Evolutionary conservation across 805 yeast species (phyloP).

Genomic region (Naumovozyma castellii): DNA sequence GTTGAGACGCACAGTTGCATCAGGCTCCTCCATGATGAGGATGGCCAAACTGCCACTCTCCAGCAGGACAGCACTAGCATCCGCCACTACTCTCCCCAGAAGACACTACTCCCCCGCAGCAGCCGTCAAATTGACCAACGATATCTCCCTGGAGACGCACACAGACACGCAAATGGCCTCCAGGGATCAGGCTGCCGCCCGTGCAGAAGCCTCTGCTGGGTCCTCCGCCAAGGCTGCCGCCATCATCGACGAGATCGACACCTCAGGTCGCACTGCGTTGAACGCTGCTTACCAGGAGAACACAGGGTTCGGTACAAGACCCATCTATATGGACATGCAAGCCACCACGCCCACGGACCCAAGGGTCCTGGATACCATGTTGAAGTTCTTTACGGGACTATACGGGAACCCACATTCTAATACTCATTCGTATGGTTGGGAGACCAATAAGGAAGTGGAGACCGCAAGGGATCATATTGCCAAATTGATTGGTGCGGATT

Average conservation of each 20-base stretch:
- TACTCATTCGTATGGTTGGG: slow-evolving; percentile 98
- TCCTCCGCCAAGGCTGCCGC: slow-evolving; percentile 12
- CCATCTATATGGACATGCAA: slow-evolving; percentile 93
- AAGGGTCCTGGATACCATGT: slow-evolving; percentile 82
- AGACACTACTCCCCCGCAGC: slow-evolving; percentile 10
- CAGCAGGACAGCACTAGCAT: neutral
- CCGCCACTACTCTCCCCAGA: neutral
- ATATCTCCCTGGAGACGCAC: slow-evolving; percentile 24
- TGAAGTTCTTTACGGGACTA: slow-evolving; percentile 77
- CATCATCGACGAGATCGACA: slow-evolving; percentile 2
- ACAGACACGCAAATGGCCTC: slow-evolving; percentile 29
- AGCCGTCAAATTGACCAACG: slow-evolving; percentile 19
- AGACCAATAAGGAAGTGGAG: slow-evolving; percentile 87
- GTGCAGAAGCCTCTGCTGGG: slow-evolving; percentile 9
- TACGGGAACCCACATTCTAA: slow-evolving; percentile 98
- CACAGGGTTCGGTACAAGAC: slow-evolving; percentile 58
- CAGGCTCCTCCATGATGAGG: slow-evolving; percentile 1
- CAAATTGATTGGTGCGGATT: slow-evolving; percentile 77
- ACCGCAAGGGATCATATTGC: slow-evolving; percentile 78
- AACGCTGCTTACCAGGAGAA: slow-evolving; percentile 34
- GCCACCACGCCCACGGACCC: slow-evolving; percentile 99
- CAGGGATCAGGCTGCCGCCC: slow-evolving; percentile 22
- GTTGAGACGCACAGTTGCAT: slow-evolving; percentile 5
- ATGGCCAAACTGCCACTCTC: neutral
- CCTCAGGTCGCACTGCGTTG: slow-evolving; percentile 26